Base-by-base conservation (phyloP, 2,329 filamentous ascomycete genomes). In the Scytalidium lignicola region DNA sequence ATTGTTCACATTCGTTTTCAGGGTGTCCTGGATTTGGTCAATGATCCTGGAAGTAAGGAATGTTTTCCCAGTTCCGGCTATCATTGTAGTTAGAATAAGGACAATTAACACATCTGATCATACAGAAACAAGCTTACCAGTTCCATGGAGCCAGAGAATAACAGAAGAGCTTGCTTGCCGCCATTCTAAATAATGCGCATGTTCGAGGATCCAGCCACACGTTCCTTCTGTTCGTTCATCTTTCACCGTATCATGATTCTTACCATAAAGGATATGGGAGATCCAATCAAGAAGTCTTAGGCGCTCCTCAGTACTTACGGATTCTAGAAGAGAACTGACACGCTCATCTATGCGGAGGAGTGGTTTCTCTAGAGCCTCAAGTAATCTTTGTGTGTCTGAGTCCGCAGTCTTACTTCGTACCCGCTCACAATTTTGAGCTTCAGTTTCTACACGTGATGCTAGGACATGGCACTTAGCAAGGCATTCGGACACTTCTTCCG, bases 31-130 rank as follows among this genome's bases (percentile, higher is more conserved):
- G 3, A 65, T 43, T n/a, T 53, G 29, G 43, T 66, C 63, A 20
- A 66, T 56, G 1, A 62, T 57, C 3, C 26, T 54, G 1, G 60
- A 61, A 5, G 54, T 57, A 20, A 63, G 53, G 23, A 48, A 58
- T 3, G 60, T 65, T 44, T 66, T 66, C 1, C 62, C 63, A 4
- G 57, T 55, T 32, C 63, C 62, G 43, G 60, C 56, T 60, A 21
- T 28, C n/a, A n/a, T 46, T 45, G 15, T 26, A 32, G 4, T 51
- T 44, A 51, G 39, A 23, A 22, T 46, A 41, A 28, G 26, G 13
- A 28, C 26, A 13, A 28, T 28, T 28, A 7, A 13, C 26, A n/a
- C n/a, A 41, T 32, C 9, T 18, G 26, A 28, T 28, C 12, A 20
- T 9, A n/a, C n/a, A n/a, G n/a, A n/a, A n/a, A n/a, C n/a, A n/a